Percentiles rank a stretch among this genome's conserved stretches.
phyloP scores from a whole-genome alignment of 73 alveolate species.

The Diophrys appendiculata region DNA sequence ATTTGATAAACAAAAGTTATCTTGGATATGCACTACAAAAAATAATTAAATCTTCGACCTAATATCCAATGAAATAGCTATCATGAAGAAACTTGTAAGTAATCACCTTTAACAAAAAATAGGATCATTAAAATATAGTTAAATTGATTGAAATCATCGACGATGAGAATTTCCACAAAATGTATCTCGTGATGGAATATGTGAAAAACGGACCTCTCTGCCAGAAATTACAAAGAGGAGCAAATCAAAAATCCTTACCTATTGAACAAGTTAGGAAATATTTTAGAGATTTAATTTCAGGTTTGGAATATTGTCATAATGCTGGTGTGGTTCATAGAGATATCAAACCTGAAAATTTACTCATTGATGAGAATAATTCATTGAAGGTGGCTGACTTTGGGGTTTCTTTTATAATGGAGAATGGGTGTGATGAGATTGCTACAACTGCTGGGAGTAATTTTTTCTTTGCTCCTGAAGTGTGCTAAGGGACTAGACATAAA shows the following conservation, averaged over 20 bases:
- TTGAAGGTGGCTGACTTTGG: conserved; percentile 83
- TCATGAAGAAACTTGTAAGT: conserved; percentile 51
- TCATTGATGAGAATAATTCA: conserved; percentile 65
- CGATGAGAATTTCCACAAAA: conserved; percentile 44
- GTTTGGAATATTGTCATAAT: conserved; percentile 50
- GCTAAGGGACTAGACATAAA: conserved; percentile 32
- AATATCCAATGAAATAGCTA: conserved; percentile 50
- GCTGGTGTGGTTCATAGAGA: conserved; percentile 81
- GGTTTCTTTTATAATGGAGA: conserved; percentile 40
- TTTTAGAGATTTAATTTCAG: conserved; percentile 44
- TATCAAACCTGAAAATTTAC: conserved; percentile 84
- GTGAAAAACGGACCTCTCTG: conserved; percentile 21
- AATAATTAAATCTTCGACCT: conserved; percentile 21
- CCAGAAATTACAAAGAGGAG: neutral
- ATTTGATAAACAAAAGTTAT: conserved; percentile 37
- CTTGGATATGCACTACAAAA: conserved; percentile 40
- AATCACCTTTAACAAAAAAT: neutral
- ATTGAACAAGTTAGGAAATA: conserved; percentile 30
- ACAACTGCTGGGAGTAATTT: conserved; percentile 59
- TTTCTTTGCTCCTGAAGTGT: conserved; percentile 59
- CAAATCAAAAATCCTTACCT: neutral
- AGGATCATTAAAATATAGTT: conserved; percentile 57
- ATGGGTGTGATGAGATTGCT: conserved; percentile 40
- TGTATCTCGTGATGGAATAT: conserved; percentile 63
- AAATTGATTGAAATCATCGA: conserved; percentile 59